A percentile compares a stretch with the other conserved stretches of the same genome.
Conservation (phyloP, 2,329 filamentous ascomycete genomes). For the Aspergillus caelatus region DNA sequence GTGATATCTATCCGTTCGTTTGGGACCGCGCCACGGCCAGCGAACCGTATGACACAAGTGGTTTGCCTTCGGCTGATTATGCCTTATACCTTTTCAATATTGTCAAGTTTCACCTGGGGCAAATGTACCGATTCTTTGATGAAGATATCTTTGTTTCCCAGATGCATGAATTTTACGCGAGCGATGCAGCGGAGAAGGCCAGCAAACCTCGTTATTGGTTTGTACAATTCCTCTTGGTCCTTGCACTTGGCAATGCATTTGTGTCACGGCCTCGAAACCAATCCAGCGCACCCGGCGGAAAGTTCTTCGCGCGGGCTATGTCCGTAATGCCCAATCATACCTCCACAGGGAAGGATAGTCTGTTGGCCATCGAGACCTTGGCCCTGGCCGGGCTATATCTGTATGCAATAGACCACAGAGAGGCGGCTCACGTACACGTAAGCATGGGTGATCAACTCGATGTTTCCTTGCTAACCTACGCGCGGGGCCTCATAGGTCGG, state of each 20-base stretch:
- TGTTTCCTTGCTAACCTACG: background rate
- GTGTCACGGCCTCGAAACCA: background rate
- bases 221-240: background rate
- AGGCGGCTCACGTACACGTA: background rate
- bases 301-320: background rate
- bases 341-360: background rate
- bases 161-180: background rate
- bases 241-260: background rate
- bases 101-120: conserved; percentile 23
- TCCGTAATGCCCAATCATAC: background rate
- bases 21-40: background rate
- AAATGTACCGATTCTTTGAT: conserved; percentile 21
- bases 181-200: background rate
- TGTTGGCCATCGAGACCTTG: background rate
- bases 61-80: conserved; percentile 14
- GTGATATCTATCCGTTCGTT: background rate
- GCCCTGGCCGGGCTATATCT: background rate
- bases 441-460: background rate
- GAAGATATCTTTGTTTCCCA: conserved; percentile 13
- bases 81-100: conserved; percentile 22
- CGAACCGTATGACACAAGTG: background rate
- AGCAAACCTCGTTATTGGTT: background rate
- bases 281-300: background rate
- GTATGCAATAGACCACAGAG: background rate
- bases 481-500: background rate